Evolutionary conservation across 179 eudicot genomes (phyloP).

Genomic region (Drosera spatulata): DNA sequence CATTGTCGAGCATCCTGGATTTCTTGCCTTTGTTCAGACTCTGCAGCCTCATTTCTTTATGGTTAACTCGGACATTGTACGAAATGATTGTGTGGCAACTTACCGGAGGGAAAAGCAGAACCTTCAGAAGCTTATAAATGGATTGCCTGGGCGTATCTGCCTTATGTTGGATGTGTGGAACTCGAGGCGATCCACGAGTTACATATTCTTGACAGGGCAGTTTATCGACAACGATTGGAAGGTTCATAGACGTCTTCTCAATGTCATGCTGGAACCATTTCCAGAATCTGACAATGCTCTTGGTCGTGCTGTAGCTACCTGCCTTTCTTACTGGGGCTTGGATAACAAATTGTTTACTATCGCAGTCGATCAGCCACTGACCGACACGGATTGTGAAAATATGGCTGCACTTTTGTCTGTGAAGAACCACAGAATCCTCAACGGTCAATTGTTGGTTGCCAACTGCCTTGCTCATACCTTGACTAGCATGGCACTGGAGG

Average conservation of each 20-base stretch:
- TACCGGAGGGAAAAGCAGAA: slow-evolving; percentile 74
- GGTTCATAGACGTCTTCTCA: slow-evolving; percentile 56
- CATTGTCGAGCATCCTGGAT: slow-evolving; percentile 86
- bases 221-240: slow-evolving; percentile 63
- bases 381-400: slow-evolving; percentile 33
- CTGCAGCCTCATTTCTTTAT: slow-evolving; percentile 88
- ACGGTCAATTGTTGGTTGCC: slow-evolving; percentile 67
- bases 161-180: slow-evolving; percentile 58
- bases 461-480: slow-evolving; percentile 72
- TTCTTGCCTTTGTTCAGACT: slow-evolving; percentile 71
- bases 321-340: slow-evolving; percentile 80
- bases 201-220: slow-evolving; percentile 65
- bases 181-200: slow-evolving; percentile 39
- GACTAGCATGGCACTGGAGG: slow-evolving; percentile 65
- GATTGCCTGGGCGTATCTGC: slow-evolving; percentile 63
- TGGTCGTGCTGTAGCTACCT: slow-evolving; percentile 55
- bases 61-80: slow-evolving; percentile 47
- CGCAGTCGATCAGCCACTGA: slow-evolving; percentile 51
- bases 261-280: slow-evolving; percentile 59
- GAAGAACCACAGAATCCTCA: slow-evolving; percentile 48
- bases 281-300: slow-evolving; percentile 55
- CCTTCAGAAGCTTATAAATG: slow-evolving; percentile 59
- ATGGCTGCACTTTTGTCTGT: slow-evolving; percentile 64
- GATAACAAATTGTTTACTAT: slow-evolving; percentile 71
- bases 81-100: slow-evolving; percentile 75